Evolutionary conservation across 116 monocot genomes (phyloP).

Genomic region (Papilionanthe hybrid): DNA sequence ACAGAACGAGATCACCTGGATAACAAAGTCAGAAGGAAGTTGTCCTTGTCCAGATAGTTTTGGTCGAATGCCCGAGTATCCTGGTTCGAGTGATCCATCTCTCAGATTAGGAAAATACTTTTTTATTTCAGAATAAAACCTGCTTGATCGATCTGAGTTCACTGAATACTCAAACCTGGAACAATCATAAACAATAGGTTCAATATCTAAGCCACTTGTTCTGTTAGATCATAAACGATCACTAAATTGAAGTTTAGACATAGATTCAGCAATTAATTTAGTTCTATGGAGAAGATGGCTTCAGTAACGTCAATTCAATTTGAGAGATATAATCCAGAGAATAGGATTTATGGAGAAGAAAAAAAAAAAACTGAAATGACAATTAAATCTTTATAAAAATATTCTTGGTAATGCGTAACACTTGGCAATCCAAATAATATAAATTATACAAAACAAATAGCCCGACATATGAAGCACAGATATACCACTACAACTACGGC

Average conservation of each 20-base stretch:
- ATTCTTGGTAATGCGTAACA: neutral
- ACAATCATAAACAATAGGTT: conserved; percentile 6
- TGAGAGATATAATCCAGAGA: neutral
- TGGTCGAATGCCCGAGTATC: conserved; percentile 89
- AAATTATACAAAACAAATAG: neutral
- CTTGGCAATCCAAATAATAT: neutral
- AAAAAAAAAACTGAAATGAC: neutral
- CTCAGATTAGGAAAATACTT: conserved; percentile 88
- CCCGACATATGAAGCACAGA: too few relatives aligned
- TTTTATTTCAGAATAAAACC: conserved; percentile 83
- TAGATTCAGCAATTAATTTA: neutral
- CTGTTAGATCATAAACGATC: neutral
- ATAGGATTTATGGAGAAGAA: neutral
- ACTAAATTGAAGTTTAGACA: neutral
- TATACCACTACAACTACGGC: too few relatives aligned
- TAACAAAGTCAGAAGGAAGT: conserved; percentile 63
- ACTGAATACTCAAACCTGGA: conserved; percentile 85
- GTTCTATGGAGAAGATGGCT: neutral
- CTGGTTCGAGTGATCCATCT: conserved; percentile 66
- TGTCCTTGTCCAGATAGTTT: conserved; percentile 75
- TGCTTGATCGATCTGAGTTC: conserved; percentile 44
- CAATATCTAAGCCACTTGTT: neutral
- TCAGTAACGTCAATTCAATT: neutral
- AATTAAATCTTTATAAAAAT: neutral
- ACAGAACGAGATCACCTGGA: conserved; percentile 51